phyloP scores from a whole-genome alignment of 2,329 filamentous ascomycete species.

The Verruconis gallopava region DNA sequence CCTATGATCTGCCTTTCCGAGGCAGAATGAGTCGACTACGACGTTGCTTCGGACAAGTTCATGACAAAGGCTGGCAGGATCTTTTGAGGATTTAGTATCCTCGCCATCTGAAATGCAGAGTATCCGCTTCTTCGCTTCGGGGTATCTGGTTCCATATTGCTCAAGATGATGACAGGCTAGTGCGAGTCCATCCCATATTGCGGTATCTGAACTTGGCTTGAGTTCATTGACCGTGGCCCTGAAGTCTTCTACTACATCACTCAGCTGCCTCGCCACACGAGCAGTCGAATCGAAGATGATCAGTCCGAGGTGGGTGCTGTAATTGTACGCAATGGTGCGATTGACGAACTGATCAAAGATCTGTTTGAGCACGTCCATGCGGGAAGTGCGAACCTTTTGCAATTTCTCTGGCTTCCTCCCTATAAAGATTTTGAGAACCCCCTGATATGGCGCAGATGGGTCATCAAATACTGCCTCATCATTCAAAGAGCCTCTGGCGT shows the following conservation, averaged over 20 bases:
- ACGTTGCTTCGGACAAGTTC: constrained; percentile 17
- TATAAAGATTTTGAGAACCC: not conserved
- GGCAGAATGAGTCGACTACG: constrained; percentile 23
- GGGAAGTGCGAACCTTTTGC: constrained; percentile 15
- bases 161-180: constrained; percentile 22
- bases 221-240: constrained; percentile 21
- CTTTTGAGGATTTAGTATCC: constrained; percentile 21
- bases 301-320: constrained; percentile 24
- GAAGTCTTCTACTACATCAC: constrained; percentile 26
- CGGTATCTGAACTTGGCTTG: constrained; percentile 21
- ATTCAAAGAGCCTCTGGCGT: not conserved
- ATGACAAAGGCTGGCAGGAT: constrained; percentile 15
- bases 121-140: constrained; percentile 23
- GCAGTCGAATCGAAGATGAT: constrained; percentile 20
- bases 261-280: constrained; percentile 18
- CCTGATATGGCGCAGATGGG: not conserved
- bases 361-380: constrained; percentile 9
- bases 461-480: constrained; percentile 1
- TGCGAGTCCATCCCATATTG: constrained; percentile 24
- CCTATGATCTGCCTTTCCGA: constrained; percentile 19
- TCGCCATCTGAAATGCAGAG: constrained; percentile 26
- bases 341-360: constrained; percentile 27
- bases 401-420: not conserved
- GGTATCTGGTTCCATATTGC: constrained; percentile 19
- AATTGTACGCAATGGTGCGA: constrained; percentile 24